phyloP scores from a whole-genome alignment of 768 basidiomycete species.

The Cubamyces lactineus region DNA sequence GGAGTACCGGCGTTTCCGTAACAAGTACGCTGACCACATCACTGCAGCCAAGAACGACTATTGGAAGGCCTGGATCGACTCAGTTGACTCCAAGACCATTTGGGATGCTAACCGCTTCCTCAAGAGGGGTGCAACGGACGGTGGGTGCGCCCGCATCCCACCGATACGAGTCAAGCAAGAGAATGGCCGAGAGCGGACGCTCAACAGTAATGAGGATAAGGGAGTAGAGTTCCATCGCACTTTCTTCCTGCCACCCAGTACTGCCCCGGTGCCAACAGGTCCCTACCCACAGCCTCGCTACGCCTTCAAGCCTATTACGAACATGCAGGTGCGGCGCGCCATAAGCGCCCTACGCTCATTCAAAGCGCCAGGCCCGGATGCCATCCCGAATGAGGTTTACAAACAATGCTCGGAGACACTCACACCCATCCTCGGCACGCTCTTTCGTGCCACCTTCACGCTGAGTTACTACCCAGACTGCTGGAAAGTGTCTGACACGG shows the following conservation, averaged over 20 bases:
- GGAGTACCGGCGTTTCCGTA: conserved; percentile 20
- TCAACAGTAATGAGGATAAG: conserved; percentile 20
- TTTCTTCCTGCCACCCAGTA: conserved; percentile 36
- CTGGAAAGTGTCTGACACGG: conserved; percentile 35
- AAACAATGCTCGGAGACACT: conserved; percentile 32
- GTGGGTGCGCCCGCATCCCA: conserved; percentile 27
- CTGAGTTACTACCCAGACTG: conserved; percentile 24
- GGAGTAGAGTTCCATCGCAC: conserved; percentile 24
- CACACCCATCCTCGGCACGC: conserved; percentile 29
- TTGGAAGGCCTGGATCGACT: conserved; percentile 33
- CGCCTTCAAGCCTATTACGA: conserved; percentile 27
- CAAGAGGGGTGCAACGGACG: conserved; percentile 12
- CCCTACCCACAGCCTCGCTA: conserved; percentile 35
- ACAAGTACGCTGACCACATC: conserved; percentile 24
- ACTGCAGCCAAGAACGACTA: conserved; percentile 26
- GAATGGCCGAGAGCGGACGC: neutral
- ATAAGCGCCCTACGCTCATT: conserved; percentile 36
- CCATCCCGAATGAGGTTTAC: conserved; percentile 40
- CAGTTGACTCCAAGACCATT: conserved; percentile 12
- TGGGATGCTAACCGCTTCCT: conserved; percentile 29
- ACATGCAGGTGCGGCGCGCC: conserved; percentile 31
- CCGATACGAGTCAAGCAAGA: neutral
- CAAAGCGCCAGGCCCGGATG: conserved; percentile 39
- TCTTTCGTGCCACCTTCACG: conserved; percentile 37
- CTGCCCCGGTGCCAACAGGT: neutral